Conservation (phyloP, 2,329 filamentous ascomycete species). For the Neofusicoccum laricinum region DNA sequence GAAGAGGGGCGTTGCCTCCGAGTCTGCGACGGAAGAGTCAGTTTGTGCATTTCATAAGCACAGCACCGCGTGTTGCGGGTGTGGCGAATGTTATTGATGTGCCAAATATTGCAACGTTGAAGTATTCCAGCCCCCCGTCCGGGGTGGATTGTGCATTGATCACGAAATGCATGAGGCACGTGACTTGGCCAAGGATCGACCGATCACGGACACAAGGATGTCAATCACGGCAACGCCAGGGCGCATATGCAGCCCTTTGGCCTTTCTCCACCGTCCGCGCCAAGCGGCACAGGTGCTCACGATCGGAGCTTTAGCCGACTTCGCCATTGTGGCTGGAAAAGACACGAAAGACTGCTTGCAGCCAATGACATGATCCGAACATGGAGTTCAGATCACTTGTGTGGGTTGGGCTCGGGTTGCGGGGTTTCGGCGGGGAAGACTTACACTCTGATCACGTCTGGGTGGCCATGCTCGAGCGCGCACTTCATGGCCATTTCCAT, state of each 20-base stretch:
- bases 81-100: not conserved
- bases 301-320: not conserved
- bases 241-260: not conserved
- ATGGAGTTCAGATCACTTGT: constrained; percentile 7
- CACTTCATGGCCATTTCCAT: constrained; percentile 51
- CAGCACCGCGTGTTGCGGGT: not conserved
- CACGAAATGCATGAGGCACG: constrained; percentile 1
- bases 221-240: constrained; percentile 9
- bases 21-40: constrained; percentile 20
- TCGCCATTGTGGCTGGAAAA: not conserved
- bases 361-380: not conserved
- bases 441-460: constrained; percentile 44
- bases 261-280: not conserved
- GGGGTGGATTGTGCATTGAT: not conserved
- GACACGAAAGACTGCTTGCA: not conserved
- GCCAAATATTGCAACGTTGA: not conserved
- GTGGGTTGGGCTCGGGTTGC: not conserved
- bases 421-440: constrained; percentile 21
- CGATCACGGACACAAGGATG: constrained; percentile 12
- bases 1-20: constrained; percentile 37
- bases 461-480: constrained; percentile 46
- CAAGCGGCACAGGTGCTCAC: not conserved
- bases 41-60: not conserved
- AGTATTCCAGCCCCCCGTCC: not conserved
- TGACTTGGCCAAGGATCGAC: constrained; percentile 2